Conservation (phyloP, 805 yeast genomes). For the Zygoascus biomembranicola region DNA sequence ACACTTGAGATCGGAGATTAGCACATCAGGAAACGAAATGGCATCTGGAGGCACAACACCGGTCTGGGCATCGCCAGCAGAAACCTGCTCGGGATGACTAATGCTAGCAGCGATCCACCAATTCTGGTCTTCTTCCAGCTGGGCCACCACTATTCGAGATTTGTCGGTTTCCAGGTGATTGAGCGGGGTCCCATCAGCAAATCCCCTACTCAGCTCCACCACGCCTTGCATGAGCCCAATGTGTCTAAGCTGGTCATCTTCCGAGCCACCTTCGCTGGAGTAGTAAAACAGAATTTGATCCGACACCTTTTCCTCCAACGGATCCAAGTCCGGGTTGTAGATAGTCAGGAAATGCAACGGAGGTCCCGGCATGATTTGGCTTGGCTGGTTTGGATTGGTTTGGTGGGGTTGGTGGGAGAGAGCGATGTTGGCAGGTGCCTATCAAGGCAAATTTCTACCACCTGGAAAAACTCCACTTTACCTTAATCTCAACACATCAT, state of each 20-base stretch:
- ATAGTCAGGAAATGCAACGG: slow-evolving; percentile 21
- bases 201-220: slow-evolving; percentile 19
- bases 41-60: neutral
- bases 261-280: slow-evolving; percentile 11
- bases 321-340: slow-evolving; percentile 32
- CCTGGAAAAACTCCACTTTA: neutral
- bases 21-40: slow-evolving; percentile 24
- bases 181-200: slow-evolving; percentile 16
- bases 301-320: slow-evolving; percentile 26
- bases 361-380: neutral
- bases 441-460: neutral
- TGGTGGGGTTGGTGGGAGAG: neutral
- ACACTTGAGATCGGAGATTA: slow-evolving; percentile 22
- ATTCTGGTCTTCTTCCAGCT: slow-evolving; percentile 16
- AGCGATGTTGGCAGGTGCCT: no score
- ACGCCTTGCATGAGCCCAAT: slow-evolving; percentile 39
- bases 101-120: slow-evolving; percentile 30
- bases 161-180: slow-evolving; percentile 28
- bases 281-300: slow-evolving; percentile 32
- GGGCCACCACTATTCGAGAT: slow-evolving; percentile 27
- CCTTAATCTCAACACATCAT: slow-evolving; percentile 27
- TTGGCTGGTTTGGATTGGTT: neutral
- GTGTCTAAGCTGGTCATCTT: slow-evolving; percentile 31
- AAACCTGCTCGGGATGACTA: slow-evolving; percentile 15
- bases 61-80: neutral